phyloP scores from a whole-genome alignment of 306 rosid species.

The Prunus davidiana region DNA sequence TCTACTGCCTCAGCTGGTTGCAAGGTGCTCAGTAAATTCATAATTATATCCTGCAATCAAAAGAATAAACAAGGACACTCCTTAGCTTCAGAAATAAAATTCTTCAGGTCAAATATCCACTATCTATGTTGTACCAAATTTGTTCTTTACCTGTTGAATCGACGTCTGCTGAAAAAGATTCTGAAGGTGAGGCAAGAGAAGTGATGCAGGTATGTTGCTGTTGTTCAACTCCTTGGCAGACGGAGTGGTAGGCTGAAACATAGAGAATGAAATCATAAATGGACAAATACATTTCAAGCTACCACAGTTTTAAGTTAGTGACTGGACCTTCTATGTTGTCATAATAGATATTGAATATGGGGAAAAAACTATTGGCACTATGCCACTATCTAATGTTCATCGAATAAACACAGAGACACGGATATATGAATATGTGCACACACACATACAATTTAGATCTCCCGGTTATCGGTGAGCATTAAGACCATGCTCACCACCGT shows the following conservation, averaged over 20 bases:
- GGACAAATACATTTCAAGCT: neutral
- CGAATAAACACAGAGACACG: neutral
- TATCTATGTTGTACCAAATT: constrained; percentile 12
- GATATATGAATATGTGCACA: neutral
- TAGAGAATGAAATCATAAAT: constrained; percentile 10
- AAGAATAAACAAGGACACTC: constrained; percentile 25
- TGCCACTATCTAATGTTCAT: neutral
- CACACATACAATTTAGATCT: neutral
- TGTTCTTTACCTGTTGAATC: constrained; percentile 79
- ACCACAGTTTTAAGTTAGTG: neutral
- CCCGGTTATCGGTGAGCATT: neutral
- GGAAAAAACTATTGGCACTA: neutral
- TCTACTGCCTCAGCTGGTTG: constrained; percentile 69
- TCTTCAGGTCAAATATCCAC: constrained; percentile 6
- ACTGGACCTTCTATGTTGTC: neutral
- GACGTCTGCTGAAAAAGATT: constrained; percentile 89
- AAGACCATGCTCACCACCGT: neutral
- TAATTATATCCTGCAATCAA: constrained; percentile 73
- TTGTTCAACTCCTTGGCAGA: constrained; percentile 60
- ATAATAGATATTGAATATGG: neutral
- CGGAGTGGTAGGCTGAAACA: constrained; percentile 54
- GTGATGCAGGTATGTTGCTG: constrained; percentile 54
- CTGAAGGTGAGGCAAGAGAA: constrained; percentile 83
- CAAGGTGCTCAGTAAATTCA: constrained; percentile 67
- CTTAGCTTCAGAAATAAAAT: constrained; percentile 9